Percentiles rank a stretch among this genome's conserved stretches.
Evolutionary conservation across 441 rosid genomes (phyloP).

Genomic region (Dalechampia spathulata): DNA sequence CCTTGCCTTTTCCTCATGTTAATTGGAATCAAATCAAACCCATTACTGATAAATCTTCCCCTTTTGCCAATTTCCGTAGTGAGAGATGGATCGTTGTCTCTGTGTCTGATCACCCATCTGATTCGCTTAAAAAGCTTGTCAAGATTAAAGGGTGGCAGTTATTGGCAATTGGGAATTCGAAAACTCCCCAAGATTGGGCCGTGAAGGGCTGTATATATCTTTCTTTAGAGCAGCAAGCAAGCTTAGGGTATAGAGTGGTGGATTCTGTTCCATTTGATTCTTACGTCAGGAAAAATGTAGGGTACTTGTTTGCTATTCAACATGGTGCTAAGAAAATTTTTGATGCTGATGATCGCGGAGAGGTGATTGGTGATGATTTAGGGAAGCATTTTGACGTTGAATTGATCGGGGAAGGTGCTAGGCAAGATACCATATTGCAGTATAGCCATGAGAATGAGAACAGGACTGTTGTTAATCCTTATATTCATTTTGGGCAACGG

Average conservation of each 20-base stretch:
- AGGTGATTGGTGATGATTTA: constrained; percentile 70
- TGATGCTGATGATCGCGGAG: constrained; percentile 83
- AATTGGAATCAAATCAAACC: constrained; percentile 52
- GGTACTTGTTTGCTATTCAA: constrained; percentile 86
- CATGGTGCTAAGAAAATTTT: constrained; percentile 87
- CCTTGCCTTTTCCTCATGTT: constrained; percentile 46
- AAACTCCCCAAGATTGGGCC: constrained; percentile 68
- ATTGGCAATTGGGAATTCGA: constrained; percentile 71
- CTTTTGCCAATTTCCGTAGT: constrained; percentile 51
- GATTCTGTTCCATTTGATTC: constrained; percentile 74
- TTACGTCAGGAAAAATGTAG: constrained; percentile 70
- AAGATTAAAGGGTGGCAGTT: constrained; percentile 85
- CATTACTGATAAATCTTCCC: constrained; percentile 49
- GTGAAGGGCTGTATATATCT: constrained; percentile 75
- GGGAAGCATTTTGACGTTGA: constrained; percentile 85
- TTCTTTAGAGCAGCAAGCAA: constrained; percentile 74
- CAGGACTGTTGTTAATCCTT: constrained; percentile 74
- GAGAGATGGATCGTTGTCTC: constrained; percentile 81
- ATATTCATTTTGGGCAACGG: constrained; percentile 82
- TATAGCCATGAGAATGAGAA: constrained; percentile 72
- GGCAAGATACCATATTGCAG: constrained; percentile 73
- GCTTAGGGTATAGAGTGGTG: constrained; percentile 52
- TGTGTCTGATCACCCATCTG: constrained; percentile 62
- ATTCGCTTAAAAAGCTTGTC: constrained; percentile 45
- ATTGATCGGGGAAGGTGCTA: constrained; percentile 62